phyloP scores from a whole-genome alignment of 257 asterid genomes.

The Craterostigma plantagineum region DNA sequence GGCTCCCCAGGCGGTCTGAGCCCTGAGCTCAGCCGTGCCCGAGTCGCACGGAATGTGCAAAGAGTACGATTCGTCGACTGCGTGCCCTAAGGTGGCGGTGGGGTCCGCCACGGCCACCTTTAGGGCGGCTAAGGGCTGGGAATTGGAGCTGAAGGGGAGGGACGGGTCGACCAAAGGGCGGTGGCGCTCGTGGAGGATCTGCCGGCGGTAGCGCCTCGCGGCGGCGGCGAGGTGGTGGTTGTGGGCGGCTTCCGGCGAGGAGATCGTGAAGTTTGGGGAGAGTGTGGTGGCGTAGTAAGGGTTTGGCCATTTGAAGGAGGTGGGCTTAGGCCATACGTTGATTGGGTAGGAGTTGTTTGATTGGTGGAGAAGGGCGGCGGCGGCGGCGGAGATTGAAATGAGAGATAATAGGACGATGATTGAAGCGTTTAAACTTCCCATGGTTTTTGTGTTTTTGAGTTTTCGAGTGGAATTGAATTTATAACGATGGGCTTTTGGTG shows the following conservation, averaged over 20 bases:
- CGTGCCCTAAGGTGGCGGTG: slow-evolving; percentile 35
- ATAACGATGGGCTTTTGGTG: no score
- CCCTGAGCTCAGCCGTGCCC: slow-evolving; percentile 20
- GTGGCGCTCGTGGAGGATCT: slow-evolving; percentile 29
- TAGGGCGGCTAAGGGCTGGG: slow-evolving; percentile 26
- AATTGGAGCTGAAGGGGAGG: slow-evolving; percentile 25
- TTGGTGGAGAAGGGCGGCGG: no score
- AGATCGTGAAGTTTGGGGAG: slow-evolving; percentile 41
- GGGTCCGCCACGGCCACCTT: slow-evolving; percentile 23
- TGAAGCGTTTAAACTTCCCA: no score
- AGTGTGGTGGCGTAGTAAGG: slow-evolving; percentile 39
- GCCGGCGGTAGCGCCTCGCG: slow-evolving; percentile 37
- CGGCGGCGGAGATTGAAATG: no score
- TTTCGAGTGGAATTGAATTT: no score
- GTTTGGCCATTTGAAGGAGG: slow-evolving; percentile 40
- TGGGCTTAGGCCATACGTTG: slow-evolving; percentile 91
- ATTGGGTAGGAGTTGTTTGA: slow-evolving; percentile 18
- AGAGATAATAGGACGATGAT: no score
- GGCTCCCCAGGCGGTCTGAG: slow-evolving; percentile 73
- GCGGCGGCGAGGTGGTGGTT: slow-evolving; percentile 44
- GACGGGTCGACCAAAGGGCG: slow-evolving; percentile 29
- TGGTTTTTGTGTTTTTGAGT: no score
- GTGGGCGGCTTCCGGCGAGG: slow-evolving; percentile 17
- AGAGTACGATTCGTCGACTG: slow-evolving; percentile 75
- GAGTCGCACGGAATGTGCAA: slow-evolving; percentile 23